Percentiles rank a stretch among this genome's conserved stretches.
Conservation (phyloP, 345 rosid species). For the Bretschneidera sinensis region DNA sequence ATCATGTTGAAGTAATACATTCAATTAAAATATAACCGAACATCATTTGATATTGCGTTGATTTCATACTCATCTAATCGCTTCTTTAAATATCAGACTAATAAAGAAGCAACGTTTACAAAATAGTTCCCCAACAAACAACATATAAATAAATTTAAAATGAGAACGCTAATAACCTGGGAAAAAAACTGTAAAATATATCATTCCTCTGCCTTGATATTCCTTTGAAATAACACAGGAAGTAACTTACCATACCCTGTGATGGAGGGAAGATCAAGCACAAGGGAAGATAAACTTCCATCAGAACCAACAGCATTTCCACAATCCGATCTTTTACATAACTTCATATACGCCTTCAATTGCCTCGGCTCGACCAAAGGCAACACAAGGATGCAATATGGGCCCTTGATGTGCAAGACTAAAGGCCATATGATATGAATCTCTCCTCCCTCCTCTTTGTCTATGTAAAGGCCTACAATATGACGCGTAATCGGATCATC, state of each 20-base stretch:
- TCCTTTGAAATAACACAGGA: not conserved
- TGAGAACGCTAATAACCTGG: too few relatives aligned
- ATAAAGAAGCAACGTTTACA: not conserved
- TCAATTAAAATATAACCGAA: too few relatives aligned
- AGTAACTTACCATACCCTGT: conserved; percentile 84
- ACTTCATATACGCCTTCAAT: conserved; percentile 42
- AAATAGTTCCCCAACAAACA: too few relatives aligned
- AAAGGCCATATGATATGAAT: conserved; percentile 69
- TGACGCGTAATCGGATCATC: conserved; percentile 91
- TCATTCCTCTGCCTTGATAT: too few relatives aligned
- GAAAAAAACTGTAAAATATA: too few relatives aligned
- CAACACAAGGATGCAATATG: conserved; percentile 57
- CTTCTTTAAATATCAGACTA: not conserved
- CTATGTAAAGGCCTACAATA: conserved; percentile 54
- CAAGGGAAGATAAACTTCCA: conserved; percentile 63
- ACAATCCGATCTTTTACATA: conserved; percentile 66
- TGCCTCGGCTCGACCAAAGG: conserved; percentile 75
- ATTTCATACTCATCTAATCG: not conserved
- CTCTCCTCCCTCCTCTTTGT: conserved; percentile 37
- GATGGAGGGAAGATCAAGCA: conserved; percentile 88
- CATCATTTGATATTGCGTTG: not conserved
- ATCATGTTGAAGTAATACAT: not conserved
- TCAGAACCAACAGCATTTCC: conserved; percentile 72
- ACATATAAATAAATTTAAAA: too few relatives aligned
- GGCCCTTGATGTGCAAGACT: conserved; percentile 60